These are phyloP conservation scores for Torulaspora pretoriensis DNA, from an alignment of 1,139 yeast genomes.

Conservation along the genomic window DNA sequence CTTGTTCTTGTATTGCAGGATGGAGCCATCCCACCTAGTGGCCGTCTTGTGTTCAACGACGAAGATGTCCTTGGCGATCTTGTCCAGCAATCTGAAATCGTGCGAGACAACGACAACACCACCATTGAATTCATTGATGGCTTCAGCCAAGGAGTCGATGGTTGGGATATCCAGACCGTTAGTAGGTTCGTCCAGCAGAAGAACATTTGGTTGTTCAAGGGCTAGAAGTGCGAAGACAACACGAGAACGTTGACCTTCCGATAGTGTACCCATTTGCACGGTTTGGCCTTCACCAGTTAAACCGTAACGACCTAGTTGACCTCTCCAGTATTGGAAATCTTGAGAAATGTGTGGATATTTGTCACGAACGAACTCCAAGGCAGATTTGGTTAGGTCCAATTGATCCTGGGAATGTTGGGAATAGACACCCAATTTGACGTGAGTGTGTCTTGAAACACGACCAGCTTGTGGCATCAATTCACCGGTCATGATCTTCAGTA, in stretches of 20 bases:
- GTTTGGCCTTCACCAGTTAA: conserved; percentile 99
- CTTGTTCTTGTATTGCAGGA: conserved; percentile 87
- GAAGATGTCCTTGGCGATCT: conserved; percentile 93
- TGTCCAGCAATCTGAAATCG: conserved; percentile 97
- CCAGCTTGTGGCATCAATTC: conserved; percentile 83
- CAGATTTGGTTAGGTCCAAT: conserved; percentile 89
- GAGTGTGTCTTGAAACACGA: conserved; percentile 95
- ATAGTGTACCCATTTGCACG: conserved; percentile 94
- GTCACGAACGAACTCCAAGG: conserved; percentile 95
- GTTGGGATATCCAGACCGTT: conserved; percentile 98
- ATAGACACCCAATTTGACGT: conserved; percentile 96
- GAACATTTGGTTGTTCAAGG: conserved; percentile 89
- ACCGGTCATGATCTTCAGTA: conserved; percentile 96
- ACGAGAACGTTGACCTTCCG: conserved; percentile 99
- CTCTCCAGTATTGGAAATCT: conserved; percentile 99
- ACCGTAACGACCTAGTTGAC: conserved; percentile 96
- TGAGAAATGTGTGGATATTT: conserved; percentile 85
- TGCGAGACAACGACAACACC: conserved; percentile 99
- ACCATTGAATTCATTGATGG: conserved; percentile 89
- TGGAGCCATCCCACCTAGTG: conserved; percentile 91
- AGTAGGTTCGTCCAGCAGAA: conserved; percentile 97
- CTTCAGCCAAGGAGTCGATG: conserved; percentile 95
- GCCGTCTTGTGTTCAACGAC: conserved; percentile 95
- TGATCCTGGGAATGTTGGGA: conserved; percentile 99
- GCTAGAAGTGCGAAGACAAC: conserved; percentile 97